Percentiles rank a stretch among this genome's conserved stretches.
Evolutionary conservation across 306 rosid genomes (phyloP).

Genomic region (Cicer bijugum): DNA sequence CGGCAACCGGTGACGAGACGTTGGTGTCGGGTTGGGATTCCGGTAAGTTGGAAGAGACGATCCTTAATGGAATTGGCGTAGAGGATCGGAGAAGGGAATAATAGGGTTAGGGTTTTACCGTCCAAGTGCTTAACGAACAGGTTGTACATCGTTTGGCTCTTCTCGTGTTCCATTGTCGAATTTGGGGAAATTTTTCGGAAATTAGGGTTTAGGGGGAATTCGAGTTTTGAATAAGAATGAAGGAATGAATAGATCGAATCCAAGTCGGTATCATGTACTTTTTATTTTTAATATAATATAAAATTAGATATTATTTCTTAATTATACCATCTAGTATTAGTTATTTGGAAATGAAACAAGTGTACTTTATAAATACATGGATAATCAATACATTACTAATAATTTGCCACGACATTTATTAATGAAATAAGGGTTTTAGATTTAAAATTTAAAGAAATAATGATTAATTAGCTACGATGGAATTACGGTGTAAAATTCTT

Average conservation of each 20-base stretch:
- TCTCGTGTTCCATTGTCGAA: slow-evolving; percentile 51
- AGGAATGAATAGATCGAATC: neutral
- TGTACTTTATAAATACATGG: no score
- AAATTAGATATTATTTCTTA: no score
- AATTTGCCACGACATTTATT: no score
- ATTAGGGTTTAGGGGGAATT: slow-evolving; percentile 24
- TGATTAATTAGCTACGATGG: no score
- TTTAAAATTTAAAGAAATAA: no score
- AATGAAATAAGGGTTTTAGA: no score
- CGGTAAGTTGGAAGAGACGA: slow-evolving; percentile 67
- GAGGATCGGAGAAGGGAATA: slow-evolving; percentile 58
- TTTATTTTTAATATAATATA: no score
- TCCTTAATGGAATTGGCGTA: slow-evolving; percentile 55
- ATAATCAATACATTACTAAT: no score
- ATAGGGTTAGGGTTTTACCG: slow-evolving; percentile 83
- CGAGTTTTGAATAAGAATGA: neutral
- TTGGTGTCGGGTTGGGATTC: slow-evolving; percentile 70
- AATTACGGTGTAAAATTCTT: no score
- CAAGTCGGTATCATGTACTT: no score
- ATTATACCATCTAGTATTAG: no score
- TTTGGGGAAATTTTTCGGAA: slow-evolving; percentile 19
- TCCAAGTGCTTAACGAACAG: slow-evolving; percentile 78
- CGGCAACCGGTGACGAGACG: slow-evolving; percentile 70
- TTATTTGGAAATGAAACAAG: no score
- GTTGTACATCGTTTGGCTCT: slow-evolving; percentile 51